phyloP scores from a whole-genome alignment of 768 basidiomycete genomes.

The Amanita brunnescens region DNA sequence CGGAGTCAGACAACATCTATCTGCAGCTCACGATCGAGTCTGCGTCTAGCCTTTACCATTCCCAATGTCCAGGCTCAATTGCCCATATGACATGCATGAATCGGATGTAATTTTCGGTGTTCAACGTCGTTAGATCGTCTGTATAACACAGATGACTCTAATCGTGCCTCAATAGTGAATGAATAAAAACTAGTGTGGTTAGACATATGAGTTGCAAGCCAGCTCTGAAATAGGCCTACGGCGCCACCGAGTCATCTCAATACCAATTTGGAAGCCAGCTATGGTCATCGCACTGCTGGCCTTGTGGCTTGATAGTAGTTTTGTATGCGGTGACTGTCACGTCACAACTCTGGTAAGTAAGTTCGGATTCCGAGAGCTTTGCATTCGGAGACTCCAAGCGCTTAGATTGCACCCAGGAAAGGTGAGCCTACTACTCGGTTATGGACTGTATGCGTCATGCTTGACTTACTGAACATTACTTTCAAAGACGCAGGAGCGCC shows the following conservation, averaged over 20 bases:
- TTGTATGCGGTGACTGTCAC: constrained; percentile 4
- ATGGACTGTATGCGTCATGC: background rate
- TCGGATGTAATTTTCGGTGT: too few relatives aligned
- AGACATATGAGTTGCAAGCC: too few relatives aligned
- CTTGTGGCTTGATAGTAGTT: background rate
- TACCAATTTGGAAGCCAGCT: background rate
- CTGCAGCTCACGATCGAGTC: too few relatives aligned
- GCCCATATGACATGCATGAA: too few relatives aligned
- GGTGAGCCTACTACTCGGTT: background rate
- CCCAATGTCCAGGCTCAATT: too few relatives aligned
- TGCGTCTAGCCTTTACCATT: too few relatives aligned
- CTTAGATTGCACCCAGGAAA: background rate
- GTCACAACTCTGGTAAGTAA: constrained; percentile 8
- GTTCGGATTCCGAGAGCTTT: constrained; percentile 6
- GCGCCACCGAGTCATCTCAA: background rate
- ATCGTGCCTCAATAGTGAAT: too few relatives aligned
- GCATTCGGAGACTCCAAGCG: background rate
- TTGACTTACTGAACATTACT: background rate
- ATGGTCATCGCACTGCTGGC: background rate
- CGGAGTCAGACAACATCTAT: too few relatives aligned
- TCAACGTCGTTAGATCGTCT: too few relatives aligned
- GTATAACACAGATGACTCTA: too few relatives aligned
- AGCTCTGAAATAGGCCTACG: too few relatives aligned
- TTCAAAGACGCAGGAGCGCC: background rate
- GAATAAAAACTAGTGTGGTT: too few relatives aligned